Percentiles rank a stretch among this genome's conserved stretches.
Evolutionary conservation across 2,329 filamentous ascomycete genomes (phyloP).

Genomic region (Scedosporium aurantiacum): DNA sequence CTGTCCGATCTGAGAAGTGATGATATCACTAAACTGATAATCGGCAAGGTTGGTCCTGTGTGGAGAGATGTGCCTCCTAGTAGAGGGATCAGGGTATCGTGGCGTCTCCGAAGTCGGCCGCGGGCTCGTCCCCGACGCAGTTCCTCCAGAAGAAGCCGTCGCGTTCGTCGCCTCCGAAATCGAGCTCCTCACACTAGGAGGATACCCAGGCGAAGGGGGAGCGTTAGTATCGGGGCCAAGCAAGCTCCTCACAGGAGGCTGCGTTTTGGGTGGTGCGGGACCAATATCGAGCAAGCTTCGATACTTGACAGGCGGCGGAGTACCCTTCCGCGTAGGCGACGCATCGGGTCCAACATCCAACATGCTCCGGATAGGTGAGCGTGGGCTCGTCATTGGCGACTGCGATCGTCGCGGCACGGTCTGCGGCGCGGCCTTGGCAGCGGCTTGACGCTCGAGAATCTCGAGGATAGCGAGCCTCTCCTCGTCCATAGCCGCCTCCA

Average conservation of each 20-base stretch:
- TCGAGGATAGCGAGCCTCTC: slow-evolving; percentile 64
- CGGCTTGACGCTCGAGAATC: slow-evolving; percentile 45
- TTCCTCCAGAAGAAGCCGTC: not conserved
- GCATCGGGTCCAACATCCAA: slow-evolving; percentile 43
- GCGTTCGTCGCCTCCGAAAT: not conserved
- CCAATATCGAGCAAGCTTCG: slow-evolving; percentile 56
- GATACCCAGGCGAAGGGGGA: slow-evolving; percentile 2
- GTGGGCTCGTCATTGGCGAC: slow-evolving; percentile 45
- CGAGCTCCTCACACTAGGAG: slow-evolving; percentile 3
- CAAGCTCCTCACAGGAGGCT: slow-evolving; percentile 38
- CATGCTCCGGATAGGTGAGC: slow-evolving; percentile 60
- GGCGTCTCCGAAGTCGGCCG: not conserved
- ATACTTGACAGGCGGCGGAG: slow-evolving; percentile 10
- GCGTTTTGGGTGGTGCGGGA: slow-evolving; percentile 23
- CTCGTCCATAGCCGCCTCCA: slow-evolving; percentile 67
- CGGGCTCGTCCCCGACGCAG: not conserved
- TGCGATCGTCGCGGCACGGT: slow-evolving; percentile 31
- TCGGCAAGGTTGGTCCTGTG: slow-evolving; percentile 17
- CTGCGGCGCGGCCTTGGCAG: slow-evolving; percentile 19
- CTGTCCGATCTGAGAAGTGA: slow-evolving; percentile 39
- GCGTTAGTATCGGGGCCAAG: slow-evolving; percentile 30
- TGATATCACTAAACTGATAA: slow-evolving; percentile 52
- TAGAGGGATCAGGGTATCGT: not conserved
- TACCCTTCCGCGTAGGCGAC: slow-evolving; percentile 9
- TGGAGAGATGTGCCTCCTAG: slow-evolving; percentile 2